phyloP scores from a whole-genome alignment of 495 filamentous ascomycete genomes.

The Sordaria brevicollis region DNA sequence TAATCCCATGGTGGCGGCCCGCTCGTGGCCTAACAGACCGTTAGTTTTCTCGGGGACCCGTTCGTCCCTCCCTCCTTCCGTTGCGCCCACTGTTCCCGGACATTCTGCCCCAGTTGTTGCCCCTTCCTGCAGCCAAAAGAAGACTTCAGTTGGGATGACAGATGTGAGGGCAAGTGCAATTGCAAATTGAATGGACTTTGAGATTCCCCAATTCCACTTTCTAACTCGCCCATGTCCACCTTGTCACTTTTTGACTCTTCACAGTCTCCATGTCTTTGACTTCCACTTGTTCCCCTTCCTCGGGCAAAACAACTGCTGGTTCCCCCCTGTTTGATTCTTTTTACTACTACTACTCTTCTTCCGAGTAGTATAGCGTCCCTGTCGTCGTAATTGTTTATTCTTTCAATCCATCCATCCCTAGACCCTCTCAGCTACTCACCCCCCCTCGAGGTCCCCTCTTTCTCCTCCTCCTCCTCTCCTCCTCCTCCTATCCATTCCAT shows the following conservation, averaged over 20 bases:
- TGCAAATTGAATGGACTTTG: constrained; percentile 2
- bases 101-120: too few relatives aligned
- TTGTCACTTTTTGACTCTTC: constrained; percentile 10
- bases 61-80: neutral
- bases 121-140: neutral
- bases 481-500: neutral
- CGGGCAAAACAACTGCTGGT: constrained; percentile 6
- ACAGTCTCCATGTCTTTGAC: constrained; percentile 4
- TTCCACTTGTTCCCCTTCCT: constrained; percentile 13
- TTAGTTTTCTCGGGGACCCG: neutral
- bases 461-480: neutral
- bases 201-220: constrained; percentile 2
- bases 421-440: neutral
- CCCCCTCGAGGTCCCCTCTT: neutral
- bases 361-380: neutral
- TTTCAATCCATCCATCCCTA: neutral
- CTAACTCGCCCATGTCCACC: neutral
- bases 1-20: neutral
- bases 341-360: neutral
- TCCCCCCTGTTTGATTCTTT: neutral
- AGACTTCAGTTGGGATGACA: neutral
- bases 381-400: neutral
- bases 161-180: neutral
- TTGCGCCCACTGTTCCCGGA: neutral
- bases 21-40: neutral